phyloP scores from a whole-genome alignment of 495 filamentous ascomycete genomes.

The Neurospora pannonica region DNA sequence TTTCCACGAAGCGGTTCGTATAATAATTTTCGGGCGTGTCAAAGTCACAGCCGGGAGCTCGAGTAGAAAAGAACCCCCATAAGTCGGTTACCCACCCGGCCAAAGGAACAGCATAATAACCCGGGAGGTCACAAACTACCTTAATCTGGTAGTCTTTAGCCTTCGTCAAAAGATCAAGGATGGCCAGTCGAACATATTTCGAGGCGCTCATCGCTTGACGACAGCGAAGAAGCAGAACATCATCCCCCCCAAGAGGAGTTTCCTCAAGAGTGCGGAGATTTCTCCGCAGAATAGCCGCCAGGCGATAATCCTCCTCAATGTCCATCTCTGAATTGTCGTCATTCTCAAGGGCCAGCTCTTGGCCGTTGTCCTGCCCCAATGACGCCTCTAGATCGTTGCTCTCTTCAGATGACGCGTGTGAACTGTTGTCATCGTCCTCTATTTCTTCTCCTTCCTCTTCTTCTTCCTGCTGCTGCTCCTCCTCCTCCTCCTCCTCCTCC shows the following conservation, averaged over 20 bases:
- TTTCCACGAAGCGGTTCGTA: not conserved
- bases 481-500: not conserved
- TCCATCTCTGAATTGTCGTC: not conserved
- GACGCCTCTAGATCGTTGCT: not conserved
- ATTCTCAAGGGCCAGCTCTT: not conserved
- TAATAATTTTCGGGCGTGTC: not conserved
- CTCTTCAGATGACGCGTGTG: not conserved
- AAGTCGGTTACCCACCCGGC: accelerated
- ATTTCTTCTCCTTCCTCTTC: too few relatives aligned
- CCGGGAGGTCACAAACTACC: not conserved
- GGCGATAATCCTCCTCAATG: not conserved
- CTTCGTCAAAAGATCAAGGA: not conserved
- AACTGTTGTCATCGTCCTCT: not conserved
- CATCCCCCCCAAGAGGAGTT: not conserved
- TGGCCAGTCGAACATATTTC: not conserved
- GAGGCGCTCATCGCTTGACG: not conserved
- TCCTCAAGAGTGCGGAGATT: not conserved
- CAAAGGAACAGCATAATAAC: not conserved
- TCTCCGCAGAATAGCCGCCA: not conserved
- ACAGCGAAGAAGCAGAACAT: not conserved
- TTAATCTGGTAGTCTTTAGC: not conserved
- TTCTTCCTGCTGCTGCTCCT: not conserved
- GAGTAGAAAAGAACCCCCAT: not conserved
- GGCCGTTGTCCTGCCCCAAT: not conserved
- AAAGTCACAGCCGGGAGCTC: not conserved